Percentiles rank a stretch among this genome's conserved stretches.
Evolutionary conservation across 1,284 basidiomycete genomes (phyloP).

Genomic region (Leccinum pseudoinsigne): DNA sequence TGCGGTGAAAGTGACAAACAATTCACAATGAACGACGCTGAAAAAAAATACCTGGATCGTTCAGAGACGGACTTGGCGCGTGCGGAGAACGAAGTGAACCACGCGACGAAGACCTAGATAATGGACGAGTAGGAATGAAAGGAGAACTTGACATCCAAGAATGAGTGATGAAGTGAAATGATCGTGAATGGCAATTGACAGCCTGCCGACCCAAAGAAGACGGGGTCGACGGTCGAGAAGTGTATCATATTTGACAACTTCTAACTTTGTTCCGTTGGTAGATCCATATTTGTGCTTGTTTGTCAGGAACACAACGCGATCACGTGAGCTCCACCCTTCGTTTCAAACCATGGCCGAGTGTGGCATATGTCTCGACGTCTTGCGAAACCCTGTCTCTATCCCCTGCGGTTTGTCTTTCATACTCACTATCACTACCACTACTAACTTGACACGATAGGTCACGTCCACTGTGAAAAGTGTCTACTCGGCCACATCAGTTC

Average conservation of each 20-base stretch:
- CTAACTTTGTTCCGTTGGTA: neutral
- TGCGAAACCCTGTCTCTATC: conserved; percentile 53
- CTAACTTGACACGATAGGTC: conserved; percentile 41
- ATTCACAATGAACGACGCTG: conserved; percentile 22
- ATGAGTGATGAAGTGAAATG: conserved; percentile 19
- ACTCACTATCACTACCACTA: neutral
- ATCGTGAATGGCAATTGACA: conserved; percentile 25
- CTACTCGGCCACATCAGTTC: conserved; percentile 47
- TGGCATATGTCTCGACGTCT: conserved; percentile 57
- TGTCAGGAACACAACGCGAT: conserved; percentile 30
- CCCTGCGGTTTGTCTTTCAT: conserved; percentile 52
- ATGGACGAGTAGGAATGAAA: conserved; percentile 35
- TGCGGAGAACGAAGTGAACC: conserved; percentile 50
- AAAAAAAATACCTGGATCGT: conserved; percentile 53
- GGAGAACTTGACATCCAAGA: conserved; percentile 37
- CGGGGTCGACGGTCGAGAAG: neutral
- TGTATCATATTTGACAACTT: conserved; percentile 7
- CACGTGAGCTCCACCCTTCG: conserved; percentile 20
- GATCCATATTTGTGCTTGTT: conserved; percentile 26
- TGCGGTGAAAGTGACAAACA: conserved; percentile 25
- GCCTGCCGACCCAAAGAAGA: conserved; percentile 16
- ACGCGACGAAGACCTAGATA: conserved; percentile 61
- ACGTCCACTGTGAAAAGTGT: conserved; percentile 61
- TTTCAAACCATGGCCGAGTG: conserved; percentile 44
- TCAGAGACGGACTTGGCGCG: conserved; percentile 53